Evolutionary conservation across 345 rosid species (phyloP), one percentile per base, ranked within the genome.

Genomic region (Citrus glauca): DNA sequence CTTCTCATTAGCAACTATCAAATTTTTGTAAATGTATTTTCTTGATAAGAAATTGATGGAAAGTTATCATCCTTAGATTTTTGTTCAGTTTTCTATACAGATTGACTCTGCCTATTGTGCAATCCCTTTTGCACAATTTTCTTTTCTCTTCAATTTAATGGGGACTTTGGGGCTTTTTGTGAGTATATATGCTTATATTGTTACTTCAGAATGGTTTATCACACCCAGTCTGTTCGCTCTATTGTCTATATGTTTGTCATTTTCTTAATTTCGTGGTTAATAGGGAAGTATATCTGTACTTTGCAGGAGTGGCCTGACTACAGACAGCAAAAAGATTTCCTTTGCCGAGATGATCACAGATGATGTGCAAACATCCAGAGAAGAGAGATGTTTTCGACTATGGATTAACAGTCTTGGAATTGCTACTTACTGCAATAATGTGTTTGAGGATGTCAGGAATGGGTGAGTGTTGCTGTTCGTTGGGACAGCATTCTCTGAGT

Each of bases 321-420:
- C 85, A 48, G 97, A 92, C 78, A 88, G 85, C 85, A 89, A 78
- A 84, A 89, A 87, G 70, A 72, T 87, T 74, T 88, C 97, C 67
- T 95, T 86, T 78, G 97, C 97, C 5, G 97, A 93, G 90, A 95
- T 92, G 97, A 93, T 93, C 87, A 85, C 93, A 0, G 99, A 93
- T 73, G 98, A 95, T 84, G 84, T 84, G 55, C 92, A 87, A 77
- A 92, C 94, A 68, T 92, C 89, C 61, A 89, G 98, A 84, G 97
- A 95, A 66, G 97, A 93, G 84, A 90, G 98, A 86, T 93, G 98
- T 81, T 95, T 87, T 62, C 89, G 99, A 59, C 82, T 93, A 64
- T 95, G 99, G 98, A 93, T 95, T 82, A 95, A 92, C 81, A 91
- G 99, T 80, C 90, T 91, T n/a, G 96, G 96, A 76, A 86, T 91